Percentiles rank a stretch among this genome's conserved stretches.
phyloP scores from a whole-genome alignment of 805 yeast species.

The Cyberlindnera samutprakarnensis region DNA sequence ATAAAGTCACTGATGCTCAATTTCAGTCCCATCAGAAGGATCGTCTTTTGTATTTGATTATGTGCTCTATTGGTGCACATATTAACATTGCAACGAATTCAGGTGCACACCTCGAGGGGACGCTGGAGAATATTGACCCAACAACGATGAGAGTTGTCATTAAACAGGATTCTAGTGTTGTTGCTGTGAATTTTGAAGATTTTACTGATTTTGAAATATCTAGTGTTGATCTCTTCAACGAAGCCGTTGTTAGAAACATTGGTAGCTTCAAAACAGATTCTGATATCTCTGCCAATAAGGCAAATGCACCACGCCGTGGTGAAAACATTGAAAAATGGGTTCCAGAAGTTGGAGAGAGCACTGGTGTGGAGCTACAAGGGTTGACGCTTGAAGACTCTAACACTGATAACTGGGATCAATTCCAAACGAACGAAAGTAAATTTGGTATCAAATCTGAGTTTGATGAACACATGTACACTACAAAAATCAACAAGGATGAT shows the following conservation, averaged over 20 bases:
- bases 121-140: slow-evolving; percentile 50
- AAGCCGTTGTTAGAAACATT: slow-evolving; percentile 6
- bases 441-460: slow-evolving; percentile 81
- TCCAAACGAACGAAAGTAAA: slow-evolving; percentile 79
- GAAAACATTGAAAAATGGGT: slow-evolving; percentile 70
- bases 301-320: slow-evolving; percentile 50
- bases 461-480: slow-evolving; percentile 84
- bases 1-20: slow-evolving; percentile 16
- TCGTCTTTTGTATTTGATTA: slow-evolving; percentile 45
- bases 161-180: slow-evolving; percentile 22
- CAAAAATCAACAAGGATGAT: slow-evolving; percentile 58
- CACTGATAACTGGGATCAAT: slow-evolving; percentile 78
- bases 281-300: slow-evolving; percentile 42
- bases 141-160: slow-evolving; percentile 27
- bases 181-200: slow-evolving; percentile 25
- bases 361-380: slow-evolving; percentile 15
- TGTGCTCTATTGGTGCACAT: slow-evolving; percentile 52
- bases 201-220: slow-evolving; percentile 34
- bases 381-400: slow-evolving; percentile 31
- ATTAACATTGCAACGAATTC: slow-evolving; percentile 54
- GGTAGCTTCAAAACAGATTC: slow-evolving; percentile 69
- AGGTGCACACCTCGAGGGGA: slow-evolving; percentile 54
- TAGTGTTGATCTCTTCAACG: slow-evolving; percentile 23
- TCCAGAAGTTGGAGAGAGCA: slow-evolving; percentile 29
- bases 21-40: slow-evolving; percentile 33